A percentile compares a stretch with the other conserved stretches of the same genome.
These are phyloP conservation scores for Rossbeevera mucosa DNA, from an alignment of 768 basidiomycete species.

Conservation along the genomic window DNA sequence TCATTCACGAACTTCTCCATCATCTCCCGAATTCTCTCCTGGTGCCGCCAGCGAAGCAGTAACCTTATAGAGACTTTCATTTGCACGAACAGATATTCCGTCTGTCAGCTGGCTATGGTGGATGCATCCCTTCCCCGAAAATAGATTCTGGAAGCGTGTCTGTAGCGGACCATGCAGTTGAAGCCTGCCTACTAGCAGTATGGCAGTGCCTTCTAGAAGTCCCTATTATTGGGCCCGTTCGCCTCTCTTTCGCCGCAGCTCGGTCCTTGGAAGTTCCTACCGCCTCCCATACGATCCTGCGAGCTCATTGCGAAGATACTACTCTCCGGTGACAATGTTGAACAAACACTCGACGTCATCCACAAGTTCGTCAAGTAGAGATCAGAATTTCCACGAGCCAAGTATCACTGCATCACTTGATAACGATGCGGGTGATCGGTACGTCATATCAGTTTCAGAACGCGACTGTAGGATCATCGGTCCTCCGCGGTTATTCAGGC, in stretches of 20 bases:
- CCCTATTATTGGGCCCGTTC: not conserved
- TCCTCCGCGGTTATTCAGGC: not conserved
- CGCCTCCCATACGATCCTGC: not conserved
- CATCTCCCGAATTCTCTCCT: not conserved
- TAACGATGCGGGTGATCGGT: not conserved
- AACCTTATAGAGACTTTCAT: not conserved
- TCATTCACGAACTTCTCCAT: not conserved
- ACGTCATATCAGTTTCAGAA: not conserved
- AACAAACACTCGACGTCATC: no score
- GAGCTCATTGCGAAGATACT: not conserved
- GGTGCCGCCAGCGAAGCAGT: not conserved
- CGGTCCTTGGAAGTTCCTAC: not conserved
- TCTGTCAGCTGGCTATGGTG: not conserved
- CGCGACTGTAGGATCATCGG: not conserved
- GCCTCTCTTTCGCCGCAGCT: not conserved
- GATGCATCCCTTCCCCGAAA: not conserved
- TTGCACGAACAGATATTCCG: not conserved
- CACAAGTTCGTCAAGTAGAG: not conserved
- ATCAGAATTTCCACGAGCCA: not conserved
- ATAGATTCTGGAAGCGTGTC: not conserved
- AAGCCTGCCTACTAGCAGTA: not conserved
- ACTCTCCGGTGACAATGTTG: not conserved
- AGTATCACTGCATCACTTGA: not conserved
- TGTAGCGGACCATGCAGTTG: not conserved
- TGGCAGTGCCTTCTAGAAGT: not conserved